Percentiles rank a stretch among this genome's conserved stretches.
These are phyloP conservation scores for Alloteropsis angusta DNA, from an alignment of 202 grass and related monocot genomes.

Conservation along the genomic window DNA sequence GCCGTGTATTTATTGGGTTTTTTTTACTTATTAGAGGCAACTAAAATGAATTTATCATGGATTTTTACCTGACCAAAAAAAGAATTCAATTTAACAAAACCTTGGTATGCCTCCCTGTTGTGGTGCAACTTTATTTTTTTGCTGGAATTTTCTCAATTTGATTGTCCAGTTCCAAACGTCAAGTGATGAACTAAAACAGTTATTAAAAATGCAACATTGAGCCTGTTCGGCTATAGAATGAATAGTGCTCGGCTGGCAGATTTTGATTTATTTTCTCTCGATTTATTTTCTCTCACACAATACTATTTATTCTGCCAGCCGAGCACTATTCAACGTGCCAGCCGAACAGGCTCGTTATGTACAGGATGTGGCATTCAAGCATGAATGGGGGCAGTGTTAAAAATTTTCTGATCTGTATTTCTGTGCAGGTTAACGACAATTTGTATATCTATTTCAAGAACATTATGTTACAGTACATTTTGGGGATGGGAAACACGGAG, in stretches of 20 bases:
- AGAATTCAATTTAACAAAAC: no score
- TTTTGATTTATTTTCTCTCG: no score
- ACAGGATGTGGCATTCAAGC: background rate
- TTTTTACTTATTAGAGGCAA: background rate
- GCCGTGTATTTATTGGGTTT: background rate
- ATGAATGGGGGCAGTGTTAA: background rate
- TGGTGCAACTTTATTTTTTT: background rate
- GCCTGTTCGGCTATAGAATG: no score
- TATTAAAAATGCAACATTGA: no score
- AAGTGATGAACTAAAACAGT: no score
- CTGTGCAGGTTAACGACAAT: constrained; percentile 33
- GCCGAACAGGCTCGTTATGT: no score
- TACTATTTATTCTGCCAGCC: no score
- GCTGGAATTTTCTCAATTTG: background rate
- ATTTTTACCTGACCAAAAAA: background rate
- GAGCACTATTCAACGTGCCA: no score
- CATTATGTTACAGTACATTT: constrained; percentile 39
- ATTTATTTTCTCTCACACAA: no score
- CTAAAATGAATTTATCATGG: background rate
- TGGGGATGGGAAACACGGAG: constrained; percentile 5
- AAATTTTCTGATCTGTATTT: constrained; percentile 17
- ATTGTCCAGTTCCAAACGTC: background rate
- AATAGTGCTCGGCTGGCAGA: no score
- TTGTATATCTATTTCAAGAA: constrained; percentile 32
- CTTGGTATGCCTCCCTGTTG: background rate